These are phyloP conservation scores for Talaromyces thailandensis DNA, from an alignment of 495 filamentous ascomycete species.

Conservation along the genomic window DNA sequence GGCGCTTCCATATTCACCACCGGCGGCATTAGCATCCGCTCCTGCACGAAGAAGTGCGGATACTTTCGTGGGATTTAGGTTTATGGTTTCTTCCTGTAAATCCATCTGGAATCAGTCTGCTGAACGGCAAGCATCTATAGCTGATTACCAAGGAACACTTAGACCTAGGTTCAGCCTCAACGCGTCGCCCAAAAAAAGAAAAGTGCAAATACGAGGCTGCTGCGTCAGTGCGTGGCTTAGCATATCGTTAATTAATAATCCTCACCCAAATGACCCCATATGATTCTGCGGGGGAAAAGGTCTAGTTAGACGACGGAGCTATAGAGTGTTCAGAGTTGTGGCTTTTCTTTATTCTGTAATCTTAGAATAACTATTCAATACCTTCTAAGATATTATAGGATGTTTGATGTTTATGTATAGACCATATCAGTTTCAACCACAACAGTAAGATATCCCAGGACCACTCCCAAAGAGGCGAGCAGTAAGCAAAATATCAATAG, in stretches of 20 bases:
- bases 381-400: too few species aligned
- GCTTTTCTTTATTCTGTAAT: too few species aligned
- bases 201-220: not conserved
- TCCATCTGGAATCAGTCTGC: not conserved
- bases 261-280: not conserved
- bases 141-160: not conserved
- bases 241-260: not conserved
- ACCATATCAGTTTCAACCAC: too few species aligned
- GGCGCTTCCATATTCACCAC: constrained; percentile 10
- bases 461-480: too few species aligned
- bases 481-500: too few species aligned
- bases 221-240: not conserved
- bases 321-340: not conserved
- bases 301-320: not conserved
- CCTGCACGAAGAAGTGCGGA: constrained; percentile 11
- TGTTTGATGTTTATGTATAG: too few species aligned
- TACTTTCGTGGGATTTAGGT: not conserved
- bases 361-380: too few species aligned
- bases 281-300: not conserved
- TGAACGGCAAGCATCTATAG: not conserved
- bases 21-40: constrained; percentile 10
- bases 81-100: not conserved
- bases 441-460: too few species aligned
- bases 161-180: too few species aligned
- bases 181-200: not conserved